These are phyloP conservation scores for Melampsora larici-populina DNA, from an alignment of 1,284 basidiomycete genomes.

Conservation along the genomic window DNA sequence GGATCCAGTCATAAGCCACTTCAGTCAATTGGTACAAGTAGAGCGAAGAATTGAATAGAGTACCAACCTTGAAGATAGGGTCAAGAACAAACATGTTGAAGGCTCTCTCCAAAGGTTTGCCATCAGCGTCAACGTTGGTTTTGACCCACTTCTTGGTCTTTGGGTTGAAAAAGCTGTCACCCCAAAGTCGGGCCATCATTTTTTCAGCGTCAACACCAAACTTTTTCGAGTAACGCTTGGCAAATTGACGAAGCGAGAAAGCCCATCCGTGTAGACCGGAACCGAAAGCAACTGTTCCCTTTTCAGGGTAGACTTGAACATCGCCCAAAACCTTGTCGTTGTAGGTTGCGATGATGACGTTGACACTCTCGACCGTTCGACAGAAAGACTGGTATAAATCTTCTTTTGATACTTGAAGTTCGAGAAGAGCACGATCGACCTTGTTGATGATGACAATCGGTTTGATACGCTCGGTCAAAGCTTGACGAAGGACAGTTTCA, in stretches of 20 bases:
- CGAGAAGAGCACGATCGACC: slow-evolving; percentile 98
- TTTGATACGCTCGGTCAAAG: slow-evolving; percentile 97
- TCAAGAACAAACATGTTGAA: slow-evolving; percentile 97
- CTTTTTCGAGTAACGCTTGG: slow-evolving; percentile 91
- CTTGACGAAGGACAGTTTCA: slow-evolving; percentile 97
- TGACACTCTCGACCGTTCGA: slow-evolving; percentile 95
- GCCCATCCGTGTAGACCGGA: slow-evolving; percentile 99
- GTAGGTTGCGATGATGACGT: slow-evolving; percentile 99
- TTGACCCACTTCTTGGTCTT: slow-evolving; percentile 96
- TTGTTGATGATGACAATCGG: slow-evolving; percentile 99
- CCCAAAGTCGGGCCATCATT: slow-evolving; percentile 98
- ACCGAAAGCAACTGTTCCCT: slow-evolving; percentile 97
- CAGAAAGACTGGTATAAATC: slow-evolving; percentile 96
- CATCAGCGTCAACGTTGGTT: slow-evolving; percentile 71
- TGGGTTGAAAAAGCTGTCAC: slow-evolving; percentile 99
- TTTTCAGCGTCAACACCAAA: slow-evolving; percentile 99
- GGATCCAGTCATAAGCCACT: not conserved
- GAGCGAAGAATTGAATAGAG: not conserved
- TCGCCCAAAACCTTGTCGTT: slow-evolving; percentile 92
- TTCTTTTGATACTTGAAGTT: slow-evolving; percentile 96
- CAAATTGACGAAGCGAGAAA: slow-evolving; percentile 98
- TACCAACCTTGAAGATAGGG: slow-evolving; percentile 77
- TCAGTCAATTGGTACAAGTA: not conserved
- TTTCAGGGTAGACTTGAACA: slow-evolving; percentile 97
- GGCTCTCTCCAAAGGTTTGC: slow-evolving; percentile 74